Conservation (phyloP, 1,139 yeast genomes). For the Blastobotrys buckinghamii region DNA sequence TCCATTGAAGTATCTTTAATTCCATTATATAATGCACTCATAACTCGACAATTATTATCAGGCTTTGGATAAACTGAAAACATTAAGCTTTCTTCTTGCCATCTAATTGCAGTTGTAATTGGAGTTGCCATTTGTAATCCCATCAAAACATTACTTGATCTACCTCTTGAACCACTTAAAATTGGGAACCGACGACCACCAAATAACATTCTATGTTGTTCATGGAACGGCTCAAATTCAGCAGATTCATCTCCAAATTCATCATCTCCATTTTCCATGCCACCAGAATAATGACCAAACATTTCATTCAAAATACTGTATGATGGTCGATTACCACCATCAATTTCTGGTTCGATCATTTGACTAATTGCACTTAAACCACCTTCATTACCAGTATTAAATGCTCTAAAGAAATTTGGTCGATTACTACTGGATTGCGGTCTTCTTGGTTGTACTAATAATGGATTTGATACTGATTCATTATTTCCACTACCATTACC, state of each 20-base stretch:
- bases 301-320: slow-evolving; percentile 13
- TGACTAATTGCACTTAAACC: slow-evolving; percentile 13
- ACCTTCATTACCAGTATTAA: slow-evolving; percentile 1
- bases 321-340: slow-evolving; percentile 11
- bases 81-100: slow-evolving; percentile 55
- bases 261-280: slow-evolving; percentile 4
- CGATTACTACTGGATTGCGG: background rate
- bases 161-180: slow-evolving; percentile 12
- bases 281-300: slow-evolving; percentile 17
- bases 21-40: slow-evolving; percentile 45
- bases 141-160: slow-evolving; percentile 13
- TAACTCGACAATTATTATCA: slow-evolving; percentile 41
- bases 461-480: slow-evolving; percentile 20
- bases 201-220: background rate
- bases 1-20: slow-evolving; percentile 30
- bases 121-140: slow-evolving; percentile 30
- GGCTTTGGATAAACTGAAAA: slow-evolving; percentile 43
- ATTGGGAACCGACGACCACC: background rate
- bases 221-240: background rate
- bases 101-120: slow-evolving; percentile 60
- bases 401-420: slow-evolving; percentile 6
- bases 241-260: slow-evolving; percentile 19
- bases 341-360: slow-evolving; percentile 12
- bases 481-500: slow-evolving; percentile 8
- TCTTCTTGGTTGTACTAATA: slow-evolving; percentile 17